phyloP scores from a whole-genome alignment of 345 rosid species.

The Draba incana region DNA sequence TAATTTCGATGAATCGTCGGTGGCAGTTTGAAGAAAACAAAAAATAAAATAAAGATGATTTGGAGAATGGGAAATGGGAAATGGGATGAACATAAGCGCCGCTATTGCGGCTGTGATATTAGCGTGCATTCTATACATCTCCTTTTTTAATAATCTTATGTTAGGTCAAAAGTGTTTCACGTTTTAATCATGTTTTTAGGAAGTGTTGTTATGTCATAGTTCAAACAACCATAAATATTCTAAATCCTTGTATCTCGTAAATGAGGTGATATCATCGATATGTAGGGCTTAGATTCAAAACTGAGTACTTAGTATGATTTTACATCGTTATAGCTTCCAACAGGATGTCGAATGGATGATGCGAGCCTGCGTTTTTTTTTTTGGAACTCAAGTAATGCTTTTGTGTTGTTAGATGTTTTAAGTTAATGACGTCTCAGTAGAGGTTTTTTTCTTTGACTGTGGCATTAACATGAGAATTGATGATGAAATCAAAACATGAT shows the following conservation, averaged over 20 bases:
- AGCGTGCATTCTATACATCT: conserved; percentile 57
- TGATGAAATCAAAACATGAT: too few species aligned
- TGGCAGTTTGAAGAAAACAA: conserved; percentile 6
- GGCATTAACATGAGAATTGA: neutral
- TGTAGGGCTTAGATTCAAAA: conserved; percentile 28
- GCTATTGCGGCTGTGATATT: conserved; percentile 85
- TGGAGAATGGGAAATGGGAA: neutral
- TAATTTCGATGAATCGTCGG: conserved; percentile 36
- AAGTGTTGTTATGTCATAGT: neutral
- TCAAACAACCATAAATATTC: neutral
- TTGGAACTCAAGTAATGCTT: neutral
- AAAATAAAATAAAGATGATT: conserved; percentile 22
- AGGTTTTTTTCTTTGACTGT: neutral
- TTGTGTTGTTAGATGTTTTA: neutral
- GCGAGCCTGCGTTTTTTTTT: too few species aligned
- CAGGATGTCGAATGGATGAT: neutral
- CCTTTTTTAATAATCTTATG: conserved; percentile 24
- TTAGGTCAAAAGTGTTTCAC: conserved; percentile 41
- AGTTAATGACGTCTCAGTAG: conserved; percentile 2
- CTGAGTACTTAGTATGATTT: neutral
- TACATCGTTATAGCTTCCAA: conserved; percentile 3
- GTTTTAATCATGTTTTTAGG: conserved; percentile 26
- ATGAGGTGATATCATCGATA: neutral
- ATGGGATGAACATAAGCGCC: conserved; percentile 47
- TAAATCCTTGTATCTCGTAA: neutral